A percentile compares a stretch with the other conserved stretches of the same genome.
Evolutionary conservation across 768 basidiomycete species (phyloP).

Genomic region (Amylocystis lapponica): DNA sequence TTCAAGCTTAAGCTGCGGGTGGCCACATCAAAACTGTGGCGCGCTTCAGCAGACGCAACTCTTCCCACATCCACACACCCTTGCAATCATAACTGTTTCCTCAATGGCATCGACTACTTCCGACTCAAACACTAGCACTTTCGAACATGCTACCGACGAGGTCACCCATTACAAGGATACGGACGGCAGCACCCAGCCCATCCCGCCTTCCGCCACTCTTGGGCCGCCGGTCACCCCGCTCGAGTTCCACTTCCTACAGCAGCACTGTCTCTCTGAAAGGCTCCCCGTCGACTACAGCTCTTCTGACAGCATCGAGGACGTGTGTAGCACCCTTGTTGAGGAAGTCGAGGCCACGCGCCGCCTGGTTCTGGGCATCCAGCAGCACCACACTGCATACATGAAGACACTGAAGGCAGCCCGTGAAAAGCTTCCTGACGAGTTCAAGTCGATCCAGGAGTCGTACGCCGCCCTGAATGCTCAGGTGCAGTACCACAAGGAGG

Average conservation of each 20-base stretch:
- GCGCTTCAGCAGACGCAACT: too few species aligned
- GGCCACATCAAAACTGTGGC: too few species aligned
- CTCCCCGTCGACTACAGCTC: neutral
- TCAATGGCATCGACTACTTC: too few species aligned
- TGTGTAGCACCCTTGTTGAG: constrained; percentile 6
- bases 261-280: neutral
- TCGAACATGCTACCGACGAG: neutral
- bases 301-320: constrained; percentile 8
- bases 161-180: neutral
- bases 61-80: too few species aligned
- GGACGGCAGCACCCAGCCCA: neutral
- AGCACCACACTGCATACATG: neutral
- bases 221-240: neutral
- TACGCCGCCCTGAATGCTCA: neutral
- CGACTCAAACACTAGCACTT: neutral
- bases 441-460: neutral
- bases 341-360: constrained; percentile 9
- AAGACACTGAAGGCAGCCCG: neutral
- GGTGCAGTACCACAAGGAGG: neutral
- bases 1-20: too few species aligned
- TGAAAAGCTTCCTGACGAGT: neutral
- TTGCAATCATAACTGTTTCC: too few species aligned
- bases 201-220: neutral
- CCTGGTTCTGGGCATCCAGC: neutral
- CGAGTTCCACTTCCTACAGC: constrained; percentile 10